Evolutionary conservation across 1,139 yeast genomes (phyloP), one percentile per base, ranked within the genome.

Genomic region (Debaryomycetaceae sp.): DNA sequence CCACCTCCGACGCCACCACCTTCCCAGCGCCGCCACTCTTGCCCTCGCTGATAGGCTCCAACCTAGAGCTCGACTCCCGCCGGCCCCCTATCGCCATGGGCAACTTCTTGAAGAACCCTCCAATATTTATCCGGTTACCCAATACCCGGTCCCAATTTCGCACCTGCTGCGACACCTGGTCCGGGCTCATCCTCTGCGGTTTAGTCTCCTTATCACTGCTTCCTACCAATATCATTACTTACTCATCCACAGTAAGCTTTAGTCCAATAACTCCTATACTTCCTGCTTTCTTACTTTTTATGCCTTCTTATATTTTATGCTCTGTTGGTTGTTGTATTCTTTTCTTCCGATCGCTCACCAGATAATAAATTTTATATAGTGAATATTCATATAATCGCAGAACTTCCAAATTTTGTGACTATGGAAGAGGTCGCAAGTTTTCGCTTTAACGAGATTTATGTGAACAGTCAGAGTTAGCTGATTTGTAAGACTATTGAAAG

Each of bases 41-140:
- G 4, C 17, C 15, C 8, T 30, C 32, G 8, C 15, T 8, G n/a
- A 30, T 14, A 4, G 32, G 17, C 26, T 22, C 26, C 26, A 22
- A 22, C 26, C 7, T 22, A 8, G 26, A 22, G 26, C 26, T 22
- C 11, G 26, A 22, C 11, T 22, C 26, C 11, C 26, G 7, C 26
- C 26, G 26, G 7, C 26, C 26, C 11, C 26, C 26, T 22, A 22
- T 22, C 26, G 18, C 47, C 39, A 37, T 47, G 17, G 33, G 50
- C 34, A 41, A 48, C 49, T 34, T 51, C 40, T 46, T 51, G 41
- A 55, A 48, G 15, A 55, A 40, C n/a, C 56, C 56, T 9, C 58
- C 56, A 33, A 54, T 38, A 40, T 52, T 55, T 41, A 55, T 55
- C 42, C 44, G 48, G 26, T 36, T 33, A 8, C 35, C 30, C 29